Evolutionary conservation across 1,284 basidiomycete species (phyloP), one percentile per base, ranked within the genome.

Genomic region (Cutaneotrichosporon cutaneum): DNA sequence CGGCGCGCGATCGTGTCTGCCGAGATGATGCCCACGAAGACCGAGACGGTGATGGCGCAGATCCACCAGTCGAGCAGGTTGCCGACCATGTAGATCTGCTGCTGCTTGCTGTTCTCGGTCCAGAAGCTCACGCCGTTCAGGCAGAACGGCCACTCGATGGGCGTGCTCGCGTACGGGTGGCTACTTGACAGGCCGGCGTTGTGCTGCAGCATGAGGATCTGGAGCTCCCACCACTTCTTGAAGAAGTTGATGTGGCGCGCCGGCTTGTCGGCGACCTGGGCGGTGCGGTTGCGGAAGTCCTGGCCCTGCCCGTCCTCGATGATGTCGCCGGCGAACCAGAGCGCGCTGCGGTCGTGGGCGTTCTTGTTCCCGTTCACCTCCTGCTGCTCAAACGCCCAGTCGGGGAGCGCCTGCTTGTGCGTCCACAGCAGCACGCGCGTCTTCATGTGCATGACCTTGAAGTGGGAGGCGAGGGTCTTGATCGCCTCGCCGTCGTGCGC

Each of bases 301-400:
- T 84, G 82, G 9, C 84, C 86, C 59, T 82, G 87, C 64, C 87
- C 88, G 62, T 87, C 88, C 14, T 83, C 82, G 16, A 92, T 78
- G 59, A 99, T 88, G 44, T 92, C 86, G 68, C 96, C 88, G 16
- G 90, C 88, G 77, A 85, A 90, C 96, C 96, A 99, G 24, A 87
- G 85, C 2, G 90, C 88, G 13, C 87, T 87, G 75, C 87, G 88
- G 66, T 98, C 96, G 24, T 83, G 80, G 6, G 88, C 82, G 63
- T 91, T 94, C 84, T 98, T 99, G 82, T 97, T 94, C 0, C 96
- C 96, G 73, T 99, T 99, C 69, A 99, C 87, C 75, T 99, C 96
- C 73, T 98, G 94, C 79, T 99, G 96, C 72, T 89, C 90, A 83
- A 88, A 94, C 0, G 88, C 96, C 96, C 96, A 99, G 2, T 94